Base-by-base conservation (phyloP, 164 flowering plant species). In the Saururus chinensis region DNA sequence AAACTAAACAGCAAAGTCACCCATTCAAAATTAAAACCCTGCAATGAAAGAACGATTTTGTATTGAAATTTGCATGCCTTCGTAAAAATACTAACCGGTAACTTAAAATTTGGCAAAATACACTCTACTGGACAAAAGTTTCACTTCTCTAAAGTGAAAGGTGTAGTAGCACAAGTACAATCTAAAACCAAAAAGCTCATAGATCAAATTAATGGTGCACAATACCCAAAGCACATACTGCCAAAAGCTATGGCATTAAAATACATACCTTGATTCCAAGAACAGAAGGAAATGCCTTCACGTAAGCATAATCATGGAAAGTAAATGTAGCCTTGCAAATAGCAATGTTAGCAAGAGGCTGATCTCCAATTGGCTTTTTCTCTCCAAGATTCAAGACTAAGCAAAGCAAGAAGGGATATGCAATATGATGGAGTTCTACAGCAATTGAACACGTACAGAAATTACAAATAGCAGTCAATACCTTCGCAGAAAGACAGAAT, bases 391-490 rank as follows among this genome's bases (percentile, higher is more conserved):
- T 64, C 60, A 48, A 75, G 61, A 71, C 70, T 71, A 64, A 68
- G 52, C n/a, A n/a, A n/a, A n/a, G n/a, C n/a, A n/a, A n/a, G n/a
- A n/a, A n/a, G n/a, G n/a, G n/a, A n/a, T n/a, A n/a, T n/a, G n/a
- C n/a, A n/a, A n/a, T n/a, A n/a, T n/a, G n/a, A n/a, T n/a, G n/a
- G n/a, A n/a, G n/a, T n/a, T n/a, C 87, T 62, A 82, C 70, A n/a
- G 87, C 89, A 71, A 86, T 84, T 19, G 87, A 80, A 68, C 87
- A 84, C 54, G 84, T 84, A 65, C 89, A 84, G 75, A 86, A 86
- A 63, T 86, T 84, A 41, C 92, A 87, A 59, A 84, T 84, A n/a
- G 87, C 84, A 56, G 87, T 86, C 76, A 86, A 72, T 24, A 86
- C 92, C 88, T 86, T 16, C 13, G 10, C 37, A 30, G 6, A 30